Evolutionary conservation across 1,284 basidiomycete species (phyloP).

Genomic region (Cryptococcus amylolentus): DNA sequence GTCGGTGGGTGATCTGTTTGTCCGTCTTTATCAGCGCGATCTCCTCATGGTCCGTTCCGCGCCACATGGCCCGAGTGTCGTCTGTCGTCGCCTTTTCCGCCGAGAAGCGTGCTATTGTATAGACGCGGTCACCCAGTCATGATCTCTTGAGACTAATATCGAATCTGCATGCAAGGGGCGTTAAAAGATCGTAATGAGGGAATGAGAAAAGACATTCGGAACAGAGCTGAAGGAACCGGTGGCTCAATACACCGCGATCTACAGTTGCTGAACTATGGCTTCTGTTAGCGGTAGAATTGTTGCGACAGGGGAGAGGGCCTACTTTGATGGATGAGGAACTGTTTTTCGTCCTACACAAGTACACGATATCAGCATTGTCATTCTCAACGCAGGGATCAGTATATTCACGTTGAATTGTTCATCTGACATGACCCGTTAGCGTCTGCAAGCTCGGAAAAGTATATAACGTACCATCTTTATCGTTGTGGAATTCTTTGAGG

Average conservation of each 20-base stretch:
- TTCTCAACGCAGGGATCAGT: no score
- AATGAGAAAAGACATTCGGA: not conserved
- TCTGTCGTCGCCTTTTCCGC: no score
- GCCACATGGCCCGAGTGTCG: no score
- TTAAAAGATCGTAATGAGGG: not conserved
- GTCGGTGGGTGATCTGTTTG: no score
- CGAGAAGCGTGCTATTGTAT: no score
- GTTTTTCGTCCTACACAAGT: slow-evolving; percentile 78
- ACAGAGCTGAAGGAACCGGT: no score
- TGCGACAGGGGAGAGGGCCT: slow-evolving; percentile 14
- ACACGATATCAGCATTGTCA: not conserved
- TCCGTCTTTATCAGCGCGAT: no score
- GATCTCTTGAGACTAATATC: not conserved
- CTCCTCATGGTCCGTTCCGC: no score
- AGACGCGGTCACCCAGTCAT: no score
- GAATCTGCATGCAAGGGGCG: not conserved
- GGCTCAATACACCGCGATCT: not conserved
- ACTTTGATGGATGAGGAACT: slow-evolving; percentile 87
- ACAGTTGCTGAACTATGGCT: slow-evolving; percentile 21
- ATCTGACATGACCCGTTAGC: slow-evolving; percentile 54
- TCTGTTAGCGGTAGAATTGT: not conserved
- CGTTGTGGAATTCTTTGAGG: slow-evolving; percentile 91
- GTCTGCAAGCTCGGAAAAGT: not conserved
- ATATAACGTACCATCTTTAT: slow-evolving; percentile 75
- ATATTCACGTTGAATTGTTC: slow-evolving; percentile 79